phyloP scores from a whole-genome alignment of 2,329 filamentous ascomycete species.

The Stylonectria norvegica region DNA sequence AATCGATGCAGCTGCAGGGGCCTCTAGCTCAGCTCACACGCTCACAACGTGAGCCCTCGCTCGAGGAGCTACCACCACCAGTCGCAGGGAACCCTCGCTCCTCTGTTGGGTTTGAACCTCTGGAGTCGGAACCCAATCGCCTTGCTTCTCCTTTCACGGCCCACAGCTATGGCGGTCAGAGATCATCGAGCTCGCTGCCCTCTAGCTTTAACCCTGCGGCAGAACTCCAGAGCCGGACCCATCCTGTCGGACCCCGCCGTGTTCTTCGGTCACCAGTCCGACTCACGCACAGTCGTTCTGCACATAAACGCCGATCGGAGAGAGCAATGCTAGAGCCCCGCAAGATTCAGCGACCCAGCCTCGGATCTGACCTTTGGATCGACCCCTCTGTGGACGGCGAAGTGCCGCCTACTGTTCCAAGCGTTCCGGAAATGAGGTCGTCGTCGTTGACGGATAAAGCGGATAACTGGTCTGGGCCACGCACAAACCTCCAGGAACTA shows the following conservation, averaged over 20 bases:
- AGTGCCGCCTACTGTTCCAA: slow-evolving; percentile 15
- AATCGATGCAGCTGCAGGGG: slow-evolving; percentile 61
- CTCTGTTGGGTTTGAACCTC: slow-evolving; percentile 15
- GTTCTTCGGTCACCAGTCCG: slow-evolving; percentile 53
- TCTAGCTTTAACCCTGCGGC: slow-evolving; percentile 33
- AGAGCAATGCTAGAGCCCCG: slow-evolving; percentile 47
- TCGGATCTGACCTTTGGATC: slow-evolving; percentile 53
- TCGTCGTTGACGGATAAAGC: slow-evolving; percentile 32
- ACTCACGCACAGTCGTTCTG: slow-evolving; percentile 48
- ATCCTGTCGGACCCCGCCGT: slow-evolving; percentile 49
- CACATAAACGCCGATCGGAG: slow-evolving; percentile 53
- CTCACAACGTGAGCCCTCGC: slow-evolving; percentile 30
- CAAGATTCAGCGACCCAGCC: slow-evolving; percentile 49
- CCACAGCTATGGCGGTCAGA: slow-evolving; percentile 60
- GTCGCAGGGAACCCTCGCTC: slow-evolving; percentile 5
- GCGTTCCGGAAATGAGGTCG: slow-evolving; percentile 34
- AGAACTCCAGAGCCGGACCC: slow-evolving; percentile 38
- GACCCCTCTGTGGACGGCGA: slow-evolving; percentile 37
- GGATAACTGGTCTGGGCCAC: slow-evolving; percentile 40
- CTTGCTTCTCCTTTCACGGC: slow-evolving; percentile 56
- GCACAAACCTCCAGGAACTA: slow-evolving; percentile 41
- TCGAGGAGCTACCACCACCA: slow-evolving; percentile 20
- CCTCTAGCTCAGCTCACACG: slow-evolving; percentile 59
- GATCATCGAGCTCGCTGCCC: slow-evolving; percentile 49
- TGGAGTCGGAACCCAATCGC: slow-evolving; percentile 31